A percentile compares a stretch with the other conserved stretches of the same genome.
Evolutionary conservation across 192 early-diverging fungal genomes (phyloP).

Genomic region (Pecoramyces ruminantium): DNA sequence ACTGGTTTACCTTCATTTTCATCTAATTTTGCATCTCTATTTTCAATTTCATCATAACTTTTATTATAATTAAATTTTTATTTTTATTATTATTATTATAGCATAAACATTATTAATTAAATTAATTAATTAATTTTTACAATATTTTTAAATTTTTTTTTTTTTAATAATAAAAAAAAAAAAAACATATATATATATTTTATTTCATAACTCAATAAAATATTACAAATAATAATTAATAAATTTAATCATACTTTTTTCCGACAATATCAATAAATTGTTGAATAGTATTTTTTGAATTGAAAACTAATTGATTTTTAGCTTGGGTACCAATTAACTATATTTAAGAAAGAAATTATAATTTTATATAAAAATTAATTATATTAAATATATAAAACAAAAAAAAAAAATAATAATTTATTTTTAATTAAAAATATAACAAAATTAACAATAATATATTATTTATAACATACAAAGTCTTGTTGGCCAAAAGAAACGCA

Average conservation of each 20-base stretch:
- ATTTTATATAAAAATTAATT: too few species aligned
- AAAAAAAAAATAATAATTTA: slow-evolving; percentile 3
- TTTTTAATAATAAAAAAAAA: too few species aligned
- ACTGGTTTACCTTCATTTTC: slow-evolving; percentile 31
- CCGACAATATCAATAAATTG: slow-evolving; percentile 79
- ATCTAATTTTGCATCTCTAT: slow-evolving; percentile 32
- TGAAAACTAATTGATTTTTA: slow-evolving; percentile 67
- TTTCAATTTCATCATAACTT: slow-evolving; percentile 2
- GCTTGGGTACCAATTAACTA: slow-evolving; percentile 50
- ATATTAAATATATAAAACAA: slow-evolving; percentile 1
- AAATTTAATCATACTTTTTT: slow-evolving; percentile 32
- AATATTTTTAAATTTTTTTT: too few species aligned
- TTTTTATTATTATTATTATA: background rate
- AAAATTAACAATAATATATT: too few species aligned
- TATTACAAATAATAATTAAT: background rate
- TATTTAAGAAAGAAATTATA: background rate
- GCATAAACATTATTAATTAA: slow-evolving; percentile 4
- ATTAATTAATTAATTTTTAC: slow-evolving; percentile 21
- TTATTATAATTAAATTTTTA: slow-evolving; percentile 6
- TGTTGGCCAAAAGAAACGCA: slow-evolving; percentile 81
- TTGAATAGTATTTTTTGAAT: slow-evolving; percentile 76
- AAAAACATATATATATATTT: background rate
- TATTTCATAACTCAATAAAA: background rate
- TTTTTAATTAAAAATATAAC: too few species aligned
- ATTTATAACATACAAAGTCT: slow-evolving; percentile 58